phyloP scores from a whole-genome alignment of 106 monocot genomes.

The Apostasia ramifera region DNA sequence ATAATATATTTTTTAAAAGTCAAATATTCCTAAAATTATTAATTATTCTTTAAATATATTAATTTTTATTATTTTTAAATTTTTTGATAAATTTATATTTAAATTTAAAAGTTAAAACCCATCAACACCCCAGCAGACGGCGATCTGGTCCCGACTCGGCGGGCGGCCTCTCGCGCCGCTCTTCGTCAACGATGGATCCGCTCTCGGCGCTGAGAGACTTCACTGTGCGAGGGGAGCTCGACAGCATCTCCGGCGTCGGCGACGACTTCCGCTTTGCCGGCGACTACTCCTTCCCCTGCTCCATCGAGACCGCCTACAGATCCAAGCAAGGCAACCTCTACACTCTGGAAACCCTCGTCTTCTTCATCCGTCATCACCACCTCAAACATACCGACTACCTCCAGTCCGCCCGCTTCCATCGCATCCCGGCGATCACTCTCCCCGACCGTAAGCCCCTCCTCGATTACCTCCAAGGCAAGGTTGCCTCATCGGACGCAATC shows the following conservation, averaged over 20 bases:
- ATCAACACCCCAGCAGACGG: too few species aligned
- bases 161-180: not conserved
- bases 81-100: too few species aligned
- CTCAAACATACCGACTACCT: constrained; percentile 88
- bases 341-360: constrained; percentile 70
- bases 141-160: not conserved
- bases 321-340: constrained; percentile 83
- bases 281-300: constrained; percentile 73
- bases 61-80: too few species aligned
- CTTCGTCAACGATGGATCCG: constrained; percentile 57
- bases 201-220: constrained; percentile 78
- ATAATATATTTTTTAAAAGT: too few species aligned
- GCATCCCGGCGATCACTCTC: constrained; percentile 77
- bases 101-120: too few species aligned
- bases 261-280: constrained; percentile 67
- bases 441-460: constrained; percentile 90
- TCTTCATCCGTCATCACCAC: constrained; percentile 72
- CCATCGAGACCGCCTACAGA: constrained; percentile 59
- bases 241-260: constrained; percentile 42
- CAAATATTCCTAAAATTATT: too few species aligned
- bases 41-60: too few species aligned
- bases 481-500: constrained; percentile 39
- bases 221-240: constrained; percentile 60
- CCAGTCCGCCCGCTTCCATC: constrained; percentile 57
- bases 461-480: constrained; percentile 73